Evolutionary conservation across 257 asterid genomes (phyloP).

Genomic region (Nicotiana benthamiana): DNA sequence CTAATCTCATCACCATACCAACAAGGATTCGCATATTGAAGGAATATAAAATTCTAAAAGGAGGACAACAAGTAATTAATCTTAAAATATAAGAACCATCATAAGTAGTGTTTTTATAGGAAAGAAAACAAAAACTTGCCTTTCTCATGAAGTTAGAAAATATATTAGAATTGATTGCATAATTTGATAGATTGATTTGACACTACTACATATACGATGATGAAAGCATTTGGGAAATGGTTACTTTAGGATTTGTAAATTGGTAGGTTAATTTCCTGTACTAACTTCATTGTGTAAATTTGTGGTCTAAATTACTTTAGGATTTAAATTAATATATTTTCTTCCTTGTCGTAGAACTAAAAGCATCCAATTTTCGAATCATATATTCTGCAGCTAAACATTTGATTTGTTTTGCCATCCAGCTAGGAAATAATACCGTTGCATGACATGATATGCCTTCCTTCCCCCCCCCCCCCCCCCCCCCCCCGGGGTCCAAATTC

Average conservation of each 20-base stretch:
- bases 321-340: neutral
- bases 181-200: neutral
- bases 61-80: neutral
- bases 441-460: neutral
- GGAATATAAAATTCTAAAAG: conserved; percentile 12
- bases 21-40: conserved; percentile 10
- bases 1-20: neutral
- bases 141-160: neutral
- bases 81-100: neutral
- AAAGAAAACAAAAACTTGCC: neutral
- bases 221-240: neutral
- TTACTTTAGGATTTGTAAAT: neutral
- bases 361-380: neutral
- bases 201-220: neutral
- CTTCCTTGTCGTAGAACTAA: neutral
- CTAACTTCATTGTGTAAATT: neutral
- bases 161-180: neutral
- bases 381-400: neutral
- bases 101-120: neutral
- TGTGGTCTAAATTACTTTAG: neutral
- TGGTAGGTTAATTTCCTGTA: neutral
- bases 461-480: neutral
- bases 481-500: neutral
- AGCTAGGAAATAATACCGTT: conserved; percentile 1
- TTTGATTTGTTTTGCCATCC: neutral